phyloP scores from a whole-genome alignment of 805 yeast genomes.

The Candida loeiensis region DNA sequence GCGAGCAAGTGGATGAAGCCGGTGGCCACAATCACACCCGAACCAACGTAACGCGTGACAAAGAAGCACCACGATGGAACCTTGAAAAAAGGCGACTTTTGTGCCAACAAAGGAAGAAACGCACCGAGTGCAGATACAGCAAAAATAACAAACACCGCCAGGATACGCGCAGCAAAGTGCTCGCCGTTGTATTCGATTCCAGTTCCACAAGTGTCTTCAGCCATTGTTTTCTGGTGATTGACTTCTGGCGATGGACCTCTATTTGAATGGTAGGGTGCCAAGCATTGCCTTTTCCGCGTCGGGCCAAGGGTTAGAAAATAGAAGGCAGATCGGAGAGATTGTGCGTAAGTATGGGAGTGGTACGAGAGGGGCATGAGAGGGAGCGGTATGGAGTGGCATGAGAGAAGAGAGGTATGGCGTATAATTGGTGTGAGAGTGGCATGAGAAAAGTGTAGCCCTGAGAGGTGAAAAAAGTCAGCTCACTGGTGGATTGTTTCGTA shows the following conservation, averaged over 20 bases:
- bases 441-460: no score
- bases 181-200: conserved; percentile 22
- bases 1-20: conserved; percentile 35
- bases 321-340: no score
- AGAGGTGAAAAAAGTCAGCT: no score
- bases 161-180: conserved; percentile 23
- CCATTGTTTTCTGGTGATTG: background rate
- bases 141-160: conserved; percentile 30
- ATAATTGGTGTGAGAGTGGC: no score
- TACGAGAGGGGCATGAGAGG: no score
- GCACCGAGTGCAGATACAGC: conserved; percentile 28
- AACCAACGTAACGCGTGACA: conserved; percentile 28
- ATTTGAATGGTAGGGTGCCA: background rate
- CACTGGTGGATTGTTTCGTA: no score
- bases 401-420: no score
- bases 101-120: conserved; percentile 28
- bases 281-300: no score
- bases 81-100: conserved; percentile 16
- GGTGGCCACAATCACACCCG: conserved; percentile 36
- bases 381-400: no score
- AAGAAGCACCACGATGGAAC: conserved; percentile 28
- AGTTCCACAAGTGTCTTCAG: conserved; percentile 5
- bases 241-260: background rate
- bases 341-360: no score
- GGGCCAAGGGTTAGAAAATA: no score